Evolutionary conservation across 805 yeast genomes (phyloP), one percentile per base, ranked within the genome.

Genomic region (Saccharomycopsis olivae): DNA sequence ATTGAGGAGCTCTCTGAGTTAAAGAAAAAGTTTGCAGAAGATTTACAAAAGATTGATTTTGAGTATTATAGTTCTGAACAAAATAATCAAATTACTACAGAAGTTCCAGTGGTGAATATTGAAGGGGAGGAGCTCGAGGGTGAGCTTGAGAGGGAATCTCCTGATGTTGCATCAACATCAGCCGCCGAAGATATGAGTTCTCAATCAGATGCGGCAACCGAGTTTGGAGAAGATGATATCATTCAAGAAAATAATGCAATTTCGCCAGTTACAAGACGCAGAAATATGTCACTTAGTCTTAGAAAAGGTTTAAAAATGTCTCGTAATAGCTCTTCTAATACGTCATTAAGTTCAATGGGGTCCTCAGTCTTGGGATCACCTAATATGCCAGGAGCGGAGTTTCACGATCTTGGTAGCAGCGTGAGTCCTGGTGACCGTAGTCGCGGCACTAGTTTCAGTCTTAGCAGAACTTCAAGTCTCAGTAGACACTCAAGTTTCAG

Each of bases 41-140:
- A 36, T 25, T 4, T 13, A 10, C 19, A 25, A 15, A 25, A 32
- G 15, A 19, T 40, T 10, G 27, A 17, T 13, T 40, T 36, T 33
- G 37, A 40, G 21, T 25, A 29, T n/a, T 28, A 20, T 29, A 31
- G 15, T 11, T 11, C 13, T 5, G 33, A 28, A 8, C 16, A 27
- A 13, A 38, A 23, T 32, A 33, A 23, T 10, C 9, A 23, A 27
- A 13, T 31, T 10, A 27, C 15, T 17, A 6, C 49, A 3, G 49
- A 43, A 34, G 11, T 45, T 15, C 33, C 47, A 13, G 47, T 53
- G 3, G 49, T 40, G 13, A 40, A 40, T 16, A 24, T 33, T 15
- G n/a, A 29, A 17, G 39, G 43, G n/a, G 35, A 29, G 28, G 44
- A 41, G 25, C 20, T 15, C n/a, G 18, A 14, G 6, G 37, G 13